A percentile compares a stretch with the other conserved stretches of the same genome.
phyloP scores from a whole-genome alignment of 2,329 filamentous ascomycete genomes.

The Parascedosporium putredinis region DNA sequence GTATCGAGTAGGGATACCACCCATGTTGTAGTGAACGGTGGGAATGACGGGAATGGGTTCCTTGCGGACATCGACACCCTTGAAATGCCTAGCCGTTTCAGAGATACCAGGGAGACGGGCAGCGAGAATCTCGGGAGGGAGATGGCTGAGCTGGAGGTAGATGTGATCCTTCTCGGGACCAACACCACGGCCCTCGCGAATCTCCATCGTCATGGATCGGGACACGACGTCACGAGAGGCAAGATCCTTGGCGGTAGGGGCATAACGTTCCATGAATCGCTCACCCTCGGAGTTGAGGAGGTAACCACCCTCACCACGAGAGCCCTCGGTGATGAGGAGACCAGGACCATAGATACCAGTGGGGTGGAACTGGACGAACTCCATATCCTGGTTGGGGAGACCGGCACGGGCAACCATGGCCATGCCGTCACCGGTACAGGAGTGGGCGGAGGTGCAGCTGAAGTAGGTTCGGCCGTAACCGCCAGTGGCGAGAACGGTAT shows the following conservation, averaged over 20 bases:
- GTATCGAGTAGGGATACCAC: conserved; percentile 95
- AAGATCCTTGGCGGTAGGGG: conserved; percentile 94
- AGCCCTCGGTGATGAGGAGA: conserved; percentile 94
- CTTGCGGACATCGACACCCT: conserved; percentile 93
- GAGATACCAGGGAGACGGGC: conserved; percentile 98
- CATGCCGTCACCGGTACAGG: conserved; percentile 98
- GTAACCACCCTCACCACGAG: conserved; percentile 96
- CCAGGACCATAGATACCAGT: conserved; percentile 98
- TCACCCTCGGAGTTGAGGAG: conserved; percentile 96
- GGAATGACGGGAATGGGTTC: conserved; percentile 94
- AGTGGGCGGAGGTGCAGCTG: conserved; percentile 95
- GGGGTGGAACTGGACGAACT: conserved; percentile 99
- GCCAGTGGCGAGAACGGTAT: conserved; percentile 94
- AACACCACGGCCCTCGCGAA: conserved; percentile 93
- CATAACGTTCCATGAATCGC: conserved; percentile 98
- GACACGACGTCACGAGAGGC: conserved; percentile 94
- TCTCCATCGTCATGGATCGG: conserved; percentile 96
- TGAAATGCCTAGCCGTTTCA: conserved; percentile 94
- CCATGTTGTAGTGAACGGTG: conserved; percentile 99
- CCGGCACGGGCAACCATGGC: conserved; percentile 98
- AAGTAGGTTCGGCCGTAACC: conserved; percentile 98
- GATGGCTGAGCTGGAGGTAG: conserved; percentile 92
- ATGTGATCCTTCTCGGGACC: conserved; percentile 97
- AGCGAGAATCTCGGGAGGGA: conserved; percentile 83
- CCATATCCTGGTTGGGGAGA: conserved; percentile 96